phyloP scores from a whole-genome alignment of 2,329 filamentous ascomycete genomes.

The Xylaria polymorpha region DNA sequence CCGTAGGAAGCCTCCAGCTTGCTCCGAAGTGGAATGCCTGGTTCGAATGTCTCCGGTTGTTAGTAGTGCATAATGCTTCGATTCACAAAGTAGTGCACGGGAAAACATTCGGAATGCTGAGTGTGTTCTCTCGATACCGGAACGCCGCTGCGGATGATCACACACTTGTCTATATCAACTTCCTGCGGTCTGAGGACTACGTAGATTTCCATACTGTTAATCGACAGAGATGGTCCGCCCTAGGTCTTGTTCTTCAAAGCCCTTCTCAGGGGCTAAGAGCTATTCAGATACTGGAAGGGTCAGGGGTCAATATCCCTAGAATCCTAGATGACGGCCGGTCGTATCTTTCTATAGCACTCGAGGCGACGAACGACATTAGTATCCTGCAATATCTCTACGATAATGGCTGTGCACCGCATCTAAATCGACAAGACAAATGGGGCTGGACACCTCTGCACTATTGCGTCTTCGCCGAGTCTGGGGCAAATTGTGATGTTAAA shows the following conservation, averaged over 20 bases:
- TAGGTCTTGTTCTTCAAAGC: conserved; percentile 4
- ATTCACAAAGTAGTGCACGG: neutral
- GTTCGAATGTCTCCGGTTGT: neutral
- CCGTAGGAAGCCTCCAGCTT: neutral
- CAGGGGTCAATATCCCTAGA: neutral
- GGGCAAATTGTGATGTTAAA: too few species aligned
- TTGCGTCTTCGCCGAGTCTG: neutral
- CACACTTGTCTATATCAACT: neutral
- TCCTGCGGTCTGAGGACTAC: conserved; percentile 6
- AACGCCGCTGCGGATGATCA: neutral
- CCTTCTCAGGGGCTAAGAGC: conserved; percentile 1
- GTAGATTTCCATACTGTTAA: conserved; percentile 1
- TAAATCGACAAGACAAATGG: conserved; percentile 14
- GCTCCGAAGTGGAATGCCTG: neutral
- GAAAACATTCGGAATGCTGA: neutral
- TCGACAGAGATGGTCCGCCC: neutral
- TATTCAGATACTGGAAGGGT: neutral
- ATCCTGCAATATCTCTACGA: conserved; percentile 9
- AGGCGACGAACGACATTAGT: neutral
- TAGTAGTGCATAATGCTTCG: neutral
- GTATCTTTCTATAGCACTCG: conserved; percentile 4
- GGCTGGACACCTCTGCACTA: conserved; percentile 16
- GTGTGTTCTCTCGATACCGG: neutral
- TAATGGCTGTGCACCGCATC: conserved; percentile 5
- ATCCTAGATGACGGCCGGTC: conserved; percentile 15